A percentile compares a stretch with the other conserved stretches of the same genome.
These are phyloP conservation scores for Helianthus tuberosus DNA, from an alignment of 129 eudicot species.

Conservation along the genomic window DNA sequence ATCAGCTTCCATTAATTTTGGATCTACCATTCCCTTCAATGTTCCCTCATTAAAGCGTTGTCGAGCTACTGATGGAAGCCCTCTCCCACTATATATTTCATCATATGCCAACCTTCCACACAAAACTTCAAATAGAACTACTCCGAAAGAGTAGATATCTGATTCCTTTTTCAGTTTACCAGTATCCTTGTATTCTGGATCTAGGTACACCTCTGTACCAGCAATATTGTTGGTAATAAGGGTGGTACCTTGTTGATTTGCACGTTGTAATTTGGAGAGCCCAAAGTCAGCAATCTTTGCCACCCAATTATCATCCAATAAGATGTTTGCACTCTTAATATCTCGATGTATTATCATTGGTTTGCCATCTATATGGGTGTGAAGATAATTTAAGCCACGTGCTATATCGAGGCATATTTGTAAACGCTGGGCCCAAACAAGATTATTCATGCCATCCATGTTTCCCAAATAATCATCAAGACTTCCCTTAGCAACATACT, in stretches of 20 bases:
- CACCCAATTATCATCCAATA: constrained; percentile 1
- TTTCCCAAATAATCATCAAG: neutral
- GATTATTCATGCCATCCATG: constrained; percentile 1
- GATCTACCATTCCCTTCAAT: neutral
- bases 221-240: neutral
- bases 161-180: constrained; percentile 3
- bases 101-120: constrained; percentile 13
- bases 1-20: neutral
- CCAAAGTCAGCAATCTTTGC: neutral
- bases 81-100: neutral
- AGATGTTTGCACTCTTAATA: constrained; percentile 4
- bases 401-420: constrained; percentile 13
- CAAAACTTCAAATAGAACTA: constrained; percentile 10
- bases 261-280: neutral
- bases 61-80: constrained; percentile 5
- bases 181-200: neutral
- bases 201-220: neutral
- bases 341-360: neutral
- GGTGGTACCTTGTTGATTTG: neutral
- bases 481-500: constrained; percentile 7
- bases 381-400: constrained; percentile 2
- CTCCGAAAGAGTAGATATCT: constrained; percentile 1
- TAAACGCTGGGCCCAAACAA: constrained; percentile 3
- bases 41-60: neutral
- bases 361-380: neutral